Evolutionary conservation across 371 early-diverging fungal species (phyloP), one percentile per base, ranked within the genome.

Genomic region (Umbelopsis sp.): DNA sequence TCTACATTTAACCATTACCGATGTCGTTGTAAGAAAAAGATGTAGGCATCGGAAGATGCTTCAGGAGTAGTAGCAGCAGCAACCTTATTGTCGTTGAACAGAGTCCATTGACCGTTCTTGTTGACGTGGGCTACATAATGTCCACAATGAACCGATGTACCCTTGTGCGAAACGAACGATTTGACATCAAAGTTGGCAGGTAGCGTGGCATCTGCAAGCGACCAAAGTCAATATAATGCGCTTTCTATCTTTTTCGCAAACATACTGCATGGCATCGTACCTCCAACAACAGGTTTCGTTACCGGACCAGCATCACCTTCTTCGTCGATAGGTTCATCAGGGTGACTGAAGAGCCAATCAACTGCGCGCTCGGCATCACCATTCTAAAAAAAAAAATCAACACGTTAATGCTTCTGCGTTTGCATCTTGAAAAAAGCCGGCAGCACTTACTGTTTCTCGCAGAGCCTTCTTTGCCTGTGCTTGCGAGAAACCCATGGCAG

Each of bases 31-130:
- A 92, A 81, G 67, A 92, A 86, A 68, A 89, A 91, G 44, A 93
- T 78, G 68, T 92, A 93, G 0, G 90, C 93, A 69, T 89, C 90
- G 29, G 86, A 89, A n/a, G 86, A 72, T 25, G 91, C 88, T 35
- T 11, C 57, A 1, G 93, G 89, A 50, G 80, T 79, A 10, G 87
- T 83, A 38, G 87, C 83, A 4, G 73, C 82, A 4, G 92, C 99
- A 3, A 97, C 99, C 78, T 93, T 94, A 74, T 95, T 88, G 79
- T 99, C 99, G 74, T 99, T 99, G 80, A 92, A 96, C 68, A 99
- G 79, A 53, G 92, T 84, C 97, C 98, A 99, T 63, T 85, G 81
- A 20, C 80, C 86, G 22, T 85, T 79, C 65, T 89, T 86, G 65
- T 84, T 81, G 48, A 96, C 85, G 70, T 95, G 96, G 11, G 95